Evolutionary conservation across 257 asterid genomes (phyloP).

Genomic region (Plantago ovata): DNA sequence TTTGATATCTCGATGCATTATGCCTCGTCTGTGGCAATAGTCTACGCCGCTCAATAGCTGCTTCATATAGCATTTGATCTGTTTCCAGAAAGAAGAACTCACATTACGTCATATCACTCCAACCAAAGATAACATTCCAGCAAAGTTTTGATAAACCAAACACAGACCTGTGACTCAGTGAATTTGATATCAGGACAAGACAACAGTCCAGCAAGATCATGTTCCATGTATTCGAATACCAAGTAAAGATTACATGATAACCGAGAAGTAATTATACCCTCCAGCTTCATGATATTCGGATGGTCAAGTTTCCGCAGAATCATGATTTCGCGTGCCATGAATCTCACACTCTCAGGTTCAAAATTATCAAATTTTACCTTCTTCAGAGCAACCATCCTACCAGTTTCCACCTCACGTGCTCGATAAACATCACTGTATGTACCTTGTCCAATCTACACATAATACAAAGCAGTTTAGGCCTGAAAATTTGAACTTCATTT

Average conservation of each 20-base stretch:
- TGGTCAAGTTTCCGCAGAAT: slow-evolving; percentile 11
- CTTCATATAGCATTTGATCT: slow-evolving; percentile 91
- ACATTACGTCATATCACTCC: not conserved
- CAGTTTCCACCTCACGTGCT: slow-evolving; percentile 8
- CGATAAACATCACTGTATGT: slow-evolving; percentile 17
- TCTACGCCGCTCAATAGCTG: slow-evolving; percentile 76
- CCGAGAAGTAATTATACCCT: slow-evolving; percentile 10
- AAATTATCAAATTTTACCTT: slow-evolving; percentile 11
- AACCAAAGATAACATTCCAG: not conserved
- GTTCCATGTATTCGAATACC: slow-evolving; percentile 17
- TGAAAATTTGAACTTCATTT: not conserved
- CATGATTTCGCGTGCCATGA: slow-evolving; percentile 9
- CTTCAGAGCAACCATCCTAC: slow-evolving; percentile 15
- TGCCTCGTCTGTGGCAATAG: slow-evolving; percentile 79
- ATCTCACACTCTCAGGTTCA: slow-evolving; percentile 8
- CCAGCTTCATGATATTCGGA: slow-evolving; percentile 14
- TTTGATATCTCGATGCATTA: slow-evolving; percentile 86
- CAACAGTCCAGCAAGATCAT: slow-evolving; percentile 5
- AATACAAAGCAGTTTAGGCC: not conserved
- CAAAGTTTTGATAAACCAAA: not conserved
- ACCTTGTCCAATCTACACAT: slow-evolving; percentile 13
- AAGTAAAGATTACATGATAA: slow-evolving; percentile 9
- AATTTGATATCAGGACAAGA: slow-evolving; percentile 8
- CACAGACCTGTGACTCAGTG: slow-evolving; percentile 10
- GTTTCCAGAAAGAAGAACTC: slow-evolving; percentile 21